Base-by-base conservation (phyloP, 2,329 filamentous ascomycete genomes). In the Ophiostoma sp. region DNA sequence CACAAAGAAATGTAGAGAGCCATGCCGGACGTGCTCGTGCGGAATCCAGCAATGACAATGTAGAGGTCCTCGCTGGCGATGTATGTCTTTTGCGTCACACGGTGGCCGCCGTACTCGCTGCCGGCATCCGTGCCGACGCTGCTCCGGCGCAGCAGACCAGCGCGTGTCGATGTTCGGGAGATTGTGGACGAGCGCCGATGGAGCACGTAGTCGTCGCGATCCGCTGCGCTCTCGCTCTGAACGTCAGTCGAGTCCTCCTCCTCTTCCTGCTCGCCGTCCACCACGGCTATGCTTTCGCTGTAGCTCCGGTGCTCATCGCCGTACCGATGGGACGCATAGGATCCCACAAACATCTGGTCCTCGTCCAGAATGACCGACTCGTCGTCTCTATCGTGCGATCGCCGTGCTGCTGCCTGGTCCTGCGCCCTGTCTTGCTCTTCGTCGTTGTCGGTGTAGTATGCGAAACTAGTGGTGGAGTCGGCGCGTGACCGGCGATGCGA, bases 21-120 rank as follows among this genome's bases (percentile, higher is more conserved):
- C 74, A 88, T 90, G 1, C 95, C 92, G 14, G 87, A 70, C 4
- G 79, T 77, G 71, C 89, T 94, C 3, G 93, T 97, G 65, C 84
- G 87, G 78, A 98, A 99, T 0, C 95, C 95, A 38, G 94, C 92
- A 75, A 98, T 87, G 41, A 93, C 94, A 74, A 97, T 93, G 0
- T 93, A 97, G 72, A 99, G 81, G 77, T 99, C 95, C 77, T 99
- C 95, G 58, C 92, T 96, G 69, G 88, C 83, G 78, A 99, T 93
- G 78, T 97, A 95, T 38, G 97, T 85, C 79, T 97, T 98, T 77
- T 99, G 95, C 74, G 85, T 96, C 41, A 85, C 82, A 69, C 91
- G 87, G 58, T 87, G 86, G 11, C 84, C 85, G 55, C 81, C 81
- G 65, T 84, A 85, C 71, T 83, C 83, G 74, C 90, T 92, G 42